Evolutionary conservation across 495 filamentous ascomycete genomes (phyloP), one percentile per base, ranked within the genome.

Genomic region (Hyaloscypha finlandica): DNA sequence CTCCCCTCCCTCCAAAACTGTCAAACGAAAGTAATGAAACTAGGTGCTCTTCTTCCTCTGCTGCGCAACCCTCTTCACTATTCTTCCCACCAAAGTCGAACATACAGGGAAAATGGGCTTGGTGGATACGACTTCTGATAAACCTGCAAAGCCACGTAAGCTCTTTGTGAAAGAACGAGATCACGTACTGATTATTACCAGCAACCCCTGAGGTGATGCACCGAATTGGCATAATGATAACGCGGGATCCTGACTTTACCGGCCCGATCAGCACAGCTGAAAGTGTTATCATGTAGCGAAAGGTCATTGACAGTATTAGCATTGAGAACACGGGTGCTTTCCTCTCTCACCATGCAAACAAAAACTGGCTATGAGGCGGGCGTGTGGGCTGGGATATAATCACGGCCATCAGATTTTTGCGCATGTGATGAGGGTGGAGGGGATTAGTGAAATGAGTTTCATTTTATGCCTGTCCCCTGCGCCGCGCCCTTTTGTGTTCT

Each of bases 291-390:
- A 56, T 59, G 56, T 65, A 85, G 0, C 62, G 74, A 57, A 71
- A 74, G 3, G 74, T 82, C 6, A 72, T 77, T 51, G 74, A 84
- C 14, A 82, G 75, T 6, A 74, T 81, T 14, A 84, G 76, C 37
- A 74, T 87, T 6, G 80, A 83, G 59, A 53, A 81, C 66, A 83
- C 77, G 8, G 86, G 86, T 5, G 66, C 77, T 0, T 85, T 84
- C 69, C 35, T 88, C 0, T 86, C 84, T 6, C 86, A 88, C 33
- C 69, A 74, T 63, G 85, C 85, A 6, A 85, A 81, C 61, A 83
- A 84, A 73, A 75, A 81, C 63, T 86, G 84, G 82, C 48, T 80
- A 12, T 76, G 30, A 56, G 29, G 1, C 51, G 19, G 19, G 16
- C 6, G 6, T 37, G 6, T 6, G 35, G 35, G 35, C 12, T 37